Base-by-base conservation (phyloP, 2,329 filamentous ascomycete genomes). In the Beauveria rudraprayagi region DNA sequence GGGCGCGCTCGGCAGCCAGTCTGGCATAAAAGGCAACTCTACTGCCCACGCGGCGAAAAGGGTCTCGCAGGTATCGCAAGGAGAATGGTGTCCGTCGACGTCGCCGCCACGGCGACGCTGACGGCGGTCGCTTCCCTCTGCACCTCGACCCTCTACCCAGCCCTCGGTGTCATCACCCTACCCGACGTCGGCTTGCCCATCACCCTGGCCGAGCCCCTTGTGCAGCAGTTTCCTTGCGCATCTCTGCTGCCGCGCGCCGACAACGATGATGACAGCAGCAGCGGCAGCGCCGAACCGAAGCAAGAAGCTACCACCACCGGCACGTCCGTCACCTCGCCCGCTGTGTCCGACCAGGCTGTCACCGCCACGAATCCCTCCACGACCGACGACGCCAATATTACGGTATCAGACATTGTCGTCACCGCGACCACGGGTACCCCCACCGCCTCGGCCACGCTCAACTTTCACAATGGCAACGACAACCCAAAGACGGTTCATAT, bases 121-220 rank as follows among this genome's bases (percentile, higher is more conserved):
- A 68, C 71, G 62, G 67, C 68, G 63, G 66, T 67, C 60, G 66
- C 71, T 41, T 66, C 70, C 58, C 66, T 72, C 57, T 80, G 78
- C 70, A 72, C 74, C 37, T 74, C 76, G 48, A 72, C 74, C 60
- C 71, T 76, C 60, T 70, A 82, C 37, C 77, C 79, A 3, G 73
- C 74, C 57, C 73, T 73, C 61, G 79, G 77, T 57, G 69, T 80
- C 53, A 69, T 83, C 65, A 77, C 80, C 62, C 70, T 88, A 61
- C 74, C 75, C 60, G 76, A 78, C 65, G 79, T 78, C 65, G 77
- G 81, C 60, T 76, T 67, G 28, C 66, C 80, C 65, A 77, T 88
- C 67, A 86, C 82, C 50, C 78, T 90, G 66, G 79, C 81, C 53
- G 74, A 79, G 62, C 77, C 83, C 63, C 83, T 83, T 66, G 73